Base-by-base conservation (phyloP, 164 flowering plant species). In the Annona squamosa region DNA sequence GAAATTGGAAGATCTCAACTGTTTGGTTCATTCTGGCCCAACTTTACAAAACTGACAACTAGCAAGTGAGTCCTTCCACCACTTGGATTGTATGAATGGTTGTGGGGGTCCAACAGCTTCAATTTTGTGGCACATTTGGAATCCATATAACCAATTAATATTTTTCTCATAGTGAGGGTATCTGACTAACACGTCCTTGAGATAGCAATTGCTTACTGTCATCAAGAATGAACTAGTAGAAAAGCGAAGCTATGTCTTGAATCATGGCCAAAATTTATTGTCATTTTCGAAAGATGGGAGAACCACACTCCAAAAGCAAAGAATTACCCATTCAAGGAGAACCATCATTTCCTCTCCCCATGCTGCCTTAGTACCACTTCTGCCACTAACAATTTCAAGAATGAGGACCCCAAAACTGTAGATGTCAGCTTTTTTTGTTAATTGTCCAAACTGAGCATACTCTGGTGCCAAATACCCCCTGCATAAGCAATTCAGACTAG, bases 391-490 rank as follows among this genome's bases (percentile, higher is more conserved):
- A 63, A 91, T 83, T 82, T 93, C 97, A 63, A 93, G 97, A 52
- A 90, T 9, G 62, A 91, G 88, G 68, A 93, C 89, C 71, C 98
- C 98, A 74, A 90, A 93, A 73, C 95, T 90, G 80, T 91, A 93
- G 46, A 93, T 82, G 75, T 91, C 98, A 9, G 92, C 95, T 80
- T 91, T 93, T 79, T 85, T 88, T 16, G 98, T 90, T 37, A 91
- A 84, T 75, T 87, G 89, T 74, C 94, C 93, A 41, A 85, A 68
- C 74, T 84, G 70, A 9, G 92, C 92, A 81, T 91, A 91, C 76
- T 93, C 98, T 2, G 98, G 98, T 44, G 97, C 98, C 70, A 90
- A 78, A 81, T 93, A 91, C 65, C 98, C 98, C 72, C 98, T 92
- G 87, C 79, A 78, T 48, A 64, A 4, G 47, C 52, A 69, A 45